phyloP scores from a whole-genome alignment of 768 basidiomycete genomes.

The Psilocybe cyanescens region DNA sequence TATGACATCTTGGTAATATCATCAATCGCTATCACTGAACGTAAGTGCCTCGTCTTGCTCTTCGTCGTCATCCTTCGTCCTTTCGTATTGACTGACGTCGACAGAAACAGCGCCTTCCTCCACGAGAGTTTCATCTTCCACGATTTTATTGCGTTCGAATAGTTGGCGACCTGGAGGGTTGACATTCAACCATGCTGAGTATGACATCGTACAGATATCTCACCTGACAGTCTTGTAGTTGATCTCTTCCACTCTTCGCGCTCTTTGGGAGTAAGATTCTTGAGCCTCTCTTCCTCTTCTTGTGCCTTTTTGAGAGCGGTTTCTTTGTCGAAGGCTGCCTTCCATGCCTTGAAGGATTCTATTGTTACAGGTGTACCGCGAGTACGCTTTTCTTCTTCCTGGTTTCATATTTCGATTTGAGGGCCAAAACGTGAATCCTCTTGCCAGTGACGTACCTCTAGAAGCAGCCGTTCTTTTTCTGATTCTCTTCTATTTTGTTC shows the following conservation, averaged over 20 bases:
- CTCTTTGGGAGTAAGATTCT: constrained; percentile 75
- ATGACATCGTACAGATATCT: constrained; percentile 17
- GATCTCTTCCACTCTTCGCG: constrained; percentile 80
- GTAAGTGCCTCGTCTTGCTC: constrained; percentile 73
- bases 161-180: constrained; percentile 79
- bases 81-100: constrained; percentile 88
- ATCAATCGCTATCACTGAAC: constrained; percentile 89
- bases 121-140: constrained; percentile 79
- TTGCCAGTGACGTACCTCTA: constrained; percentile 63
- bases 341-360: constrained; percentile 84
- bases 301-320: constrained; percentile 51
- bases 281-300: constrained; percentile 80
- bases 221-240: constrained; percentile 69
- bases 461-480: constrained; percentile 72
- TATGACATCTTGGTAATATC: not conserved
- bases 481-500: constrained; percentile 60
- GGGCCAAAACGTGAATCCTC: not conserved
- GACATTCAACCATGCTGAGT: constrained; percentile 1
- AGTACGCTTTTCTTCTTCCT: constrained; percentile 89
- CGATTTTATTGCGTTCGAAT: constrained; percentile 81
- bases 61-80: constrained; percentile 54
- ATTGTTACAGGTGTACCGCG: constrained; percentile 91
- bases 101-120: constrained; percentile 90
- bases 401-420: constrained; percentile 5
- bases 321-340: constrained; percentile 77